phyloP scores from a whole-genome alignment of 2,329 filamentous ascomycete species.

The Aspergillus sp. region DNA sequence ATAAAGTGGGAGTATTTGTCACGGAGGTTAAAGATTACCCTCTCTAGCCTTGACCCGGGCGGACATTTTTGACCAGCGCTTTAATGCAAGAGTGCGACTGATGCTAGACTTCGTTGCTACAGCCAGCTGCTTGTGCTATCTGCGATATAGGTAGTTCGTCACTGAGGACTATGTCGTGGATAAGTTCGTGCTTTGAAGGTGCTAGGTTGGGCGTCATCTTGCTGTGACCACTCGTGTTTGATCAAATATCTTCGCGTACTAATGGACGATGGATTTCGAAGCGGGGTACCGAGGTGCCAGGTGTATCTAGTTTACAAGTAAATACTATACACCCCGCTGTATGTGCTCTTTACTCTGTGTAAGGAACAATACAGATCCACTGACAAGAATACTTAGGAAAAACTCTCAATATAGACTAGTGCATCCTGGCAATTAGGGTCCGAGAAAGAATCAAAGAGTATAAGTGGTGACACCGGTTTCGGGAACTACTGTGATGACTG shows the following conservation, averaged over 20 bases:
- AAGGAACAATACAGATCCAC: background rate
- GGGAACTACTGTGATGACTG: too few relatives aligned
- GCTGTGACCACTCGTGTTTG: too few relatives aligned
- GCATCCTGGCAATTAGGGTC: background rate
- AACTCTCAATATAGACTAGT: background rate
- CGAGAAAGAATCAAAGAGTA: too few relatives aligned
- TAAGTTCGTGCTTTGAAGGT: background rate
- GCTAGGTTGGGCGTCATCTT: background rate
- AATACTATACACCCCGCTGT: background rate
- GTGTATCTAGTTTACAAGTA: background rate
- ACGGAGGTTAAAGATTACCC: background rate
- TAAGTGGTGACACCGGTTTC: too few relatives aligned
- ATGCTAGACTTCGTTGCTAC: conserved; percentile 11
- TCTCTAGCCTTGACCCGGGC: background rate
- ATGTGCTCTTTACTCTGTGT: background rate
- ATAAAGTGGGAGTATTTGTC: background rate
- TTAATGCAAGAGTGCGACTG: conserved; percentile 13
- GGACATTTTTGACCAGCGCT: conserved; percentile 17
- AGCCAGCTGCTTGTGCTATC: conserved; percentile 2
- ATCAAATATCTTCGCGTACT: too few relatives aligned
- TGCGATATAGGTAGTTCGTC: background rate
- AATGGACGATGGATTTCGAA: background rate
- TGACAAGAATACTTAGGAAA: background rate
- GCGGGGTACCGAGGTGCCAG: background rate
- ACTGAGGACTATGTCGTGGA: conserved; percentile 2